phyloP scores from a whole-genome alignment of 768 basidiomycete species.

The Boletus speciosus region DNA sequence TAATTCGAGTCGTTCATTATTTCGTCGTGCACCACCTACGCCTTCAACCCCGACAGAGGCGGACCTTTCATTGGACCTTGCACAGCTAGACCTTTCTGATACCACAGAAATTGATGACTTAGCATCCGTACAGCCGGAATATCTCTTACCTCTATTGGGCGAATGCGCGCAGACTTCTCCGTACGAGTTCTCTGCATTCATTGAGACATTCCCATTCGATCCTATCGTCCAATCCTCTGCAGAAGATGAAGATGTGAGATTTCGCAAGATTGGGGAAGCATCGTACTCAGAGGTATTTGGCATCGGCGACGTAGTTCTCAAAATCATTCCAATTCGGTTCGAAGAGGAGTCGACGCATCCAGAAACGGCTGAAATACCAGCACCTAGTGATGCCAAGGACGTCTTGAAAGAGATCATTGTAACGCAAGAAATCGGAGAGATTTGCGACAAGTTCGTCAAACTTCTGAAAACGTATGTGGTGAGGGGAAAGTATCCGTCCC shows the following conservation, averaged over 20 bases:
- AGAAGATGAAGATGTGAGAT: conserved; percentile 36
- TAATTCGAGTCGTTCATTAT: conserved; percentile 32
- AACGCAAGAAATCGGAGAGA: conserved; percentile 70
- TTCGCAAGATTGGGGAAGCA: conserved; percentile 92
- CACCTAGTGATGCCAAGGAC: conserved; percentile 69
- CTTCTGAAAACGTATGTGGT: conserved; percentile 85
- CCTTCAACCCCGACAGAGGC: conserved; percentile 54
- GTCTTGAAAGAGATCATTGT: conserved; percentile 79
- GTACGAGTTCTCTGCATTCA: conserved; percentile 80
- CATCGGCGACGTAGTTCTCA: conserved; percentile 84
- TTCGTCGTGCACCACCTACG: conserved; percentile 45
- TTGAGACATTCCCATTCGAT: conserved; percentile 75
- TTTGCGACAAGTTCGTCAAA: conserved; percentile 74
- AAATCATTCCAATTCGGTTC: conserved; percentile 75
- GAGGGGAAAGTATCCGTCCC: conserved; percentile 76
- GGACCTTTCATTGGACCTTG: conserved; percentile 38
- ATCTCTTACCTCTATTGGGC: conserved; percentile 60
- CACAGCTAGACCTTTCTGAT: conserved; percentile 44
- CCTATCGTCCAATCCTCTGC: conserved; percentile 48
- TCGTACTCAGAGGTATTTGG: conserved; percentile 96
- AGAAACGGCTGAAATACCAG: conserved; percentile 53
- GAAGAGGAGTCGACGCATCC: conserved; percentile 34
- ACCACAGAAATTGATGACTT: conserved; percentile 47
- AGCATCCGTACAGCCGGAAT: conserved; percentile 42
- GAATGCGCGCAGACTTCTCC: conserved; percentile 70